Percentiles rank a stretch among this genome's conserved stretches.
Evolutionary conservation across 768 basidiomycete species (phyloP).

Genomic region (Obba rivulosa): DNA sequence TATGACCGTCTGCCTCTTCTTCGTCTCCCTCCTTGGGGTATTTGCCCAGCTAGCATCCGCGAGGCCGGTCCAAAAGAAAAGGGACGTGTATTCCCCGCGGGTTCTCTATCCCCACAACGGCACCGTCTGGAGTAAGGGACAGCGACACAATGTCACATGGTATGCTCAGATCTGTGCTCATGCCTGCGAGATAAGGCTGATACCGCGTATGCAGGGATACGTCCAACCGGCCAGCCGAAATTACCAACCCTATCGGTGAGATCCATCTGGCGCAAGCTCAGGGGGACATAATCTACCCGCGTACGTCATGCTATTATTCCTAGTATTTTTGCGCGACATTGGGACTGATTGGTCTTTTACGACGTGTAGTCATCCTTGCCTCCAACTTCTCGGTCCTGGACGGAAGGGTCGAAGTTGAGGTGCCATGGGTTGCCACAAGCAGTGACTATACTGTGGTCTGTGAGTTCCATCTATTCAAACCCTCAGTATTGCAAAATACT

Average conservation of each 20-base stretch:
- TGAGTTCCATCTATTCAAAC: conserved; percentile 25
- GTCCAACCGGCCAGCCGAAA: conserved; percentile 29
- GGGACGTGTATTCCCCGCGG: conserved; percentile 14
- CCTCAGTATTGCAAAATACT: not conserved
- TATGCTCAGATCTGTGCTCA: too few relatives aligned
- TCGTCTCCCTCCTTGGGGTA: conserved; percentile 6
- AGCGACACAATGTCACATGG: conserved; percentile 19
- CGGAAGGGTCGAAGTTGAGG: conserved; percentile 30
- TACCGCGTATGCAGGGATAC: conserved; percentile 18
- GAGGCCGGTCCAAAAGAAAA: conserved; percentile 2
- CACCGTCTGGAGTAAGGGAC: conserved; percentile 15
- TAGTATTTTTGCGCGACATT: too few relatives aligned
- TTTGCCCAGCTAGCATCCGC: conserved; percentile 9
- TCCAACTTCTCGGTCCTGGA: conserved; percentile 29
- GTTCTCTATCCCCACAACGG: conserved; percentile 13
- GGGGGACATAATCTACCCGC: conserved; percentile 21
- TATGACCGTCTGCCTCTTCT: conserved; percentile 5
- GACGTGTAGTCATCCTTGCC: conserved; percentile 26
- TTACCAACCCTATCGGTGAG: conserved; percentile 28
- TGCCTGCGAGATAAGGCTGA: too few relatives aligned
- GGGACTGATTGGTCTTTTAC: not conserved
- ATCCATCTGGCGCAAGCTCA: conserved; percentile 11
- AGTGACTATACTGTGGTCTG: conserved; percentile 32
- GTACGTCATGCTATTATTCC: conserved; percentile 13
- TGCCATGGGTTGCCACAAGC: conserved; percentile 30